These are phyloP conservation scores for Pichia sp. DNA, from an alignment of 1,139 yeast genomes.

Conservation along the genomic window DNA sequence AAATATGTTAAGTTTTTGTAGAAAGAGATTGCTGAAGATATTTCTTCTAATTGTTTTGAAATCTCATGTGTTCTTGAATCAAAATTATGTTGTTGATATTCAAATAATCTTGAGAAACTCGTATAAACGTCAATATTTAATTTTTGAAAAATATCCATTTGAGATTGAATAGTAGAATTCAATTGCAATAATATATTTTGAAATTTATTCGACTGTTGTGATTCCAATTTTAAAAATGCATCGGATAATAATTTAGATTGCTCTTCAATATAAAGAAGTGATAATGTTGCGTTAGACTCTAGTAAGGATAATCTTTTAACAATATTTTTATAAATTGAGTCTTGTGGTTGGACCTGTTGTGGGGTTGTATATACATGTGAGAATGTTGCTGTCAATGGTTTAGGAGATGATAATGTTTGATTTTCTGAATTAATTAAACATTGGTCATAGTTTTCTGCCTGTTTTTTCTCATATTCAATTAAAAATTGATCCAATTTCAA, in stretches of 20 bases:
- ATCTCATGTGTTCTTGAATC: conserved; percentile 37
- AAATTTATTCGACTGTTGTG: conserved; percentile 52
- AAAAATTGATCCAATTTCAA: conserved; percentile 38
- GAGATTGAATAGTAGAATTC: conserved; percentile 50
- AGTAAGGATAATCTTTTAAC: conserved; percentile 67
- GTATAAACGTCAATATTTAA: conserved; percentile 32
- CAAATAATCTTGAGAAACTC: conserved; percentile 35
- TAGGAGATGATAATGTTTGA: conserved; percentile 16
- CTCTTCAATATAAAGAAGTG: conserved; percentile 77
- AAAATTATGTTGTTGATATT: conserved; percentile 33
- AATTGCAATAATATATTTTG: conserved; percentile 51
- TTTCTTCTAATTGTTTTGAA: conserved; percentile 10
- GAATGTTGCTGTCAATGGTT: conserved; percentile 15
- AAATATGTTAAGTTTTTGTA: conserved; percentile 52
- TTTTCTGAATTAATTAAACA: conserved; percentile 31
- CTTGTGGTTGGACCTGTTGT: conserved; percentile 47
- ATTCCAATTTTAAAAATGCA: conserved; percentile 65
- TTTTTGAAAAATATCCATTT: conserved; percentile 36
- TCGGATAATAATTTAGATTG: conserved; percentile 71
- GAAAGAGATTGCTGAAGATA: conserved; percentile 42
- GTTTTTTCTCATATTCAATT: conserved; percentile 32
- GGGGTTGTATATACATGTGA: conserved; percentile 2
- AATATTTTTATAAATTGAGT: conserved; percentile 81
- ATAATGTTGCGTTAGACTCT: conserved; percentile 76
- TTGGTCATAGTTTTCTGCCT: conserved; percentile 24